These are phyloP conservation scores for Chlamydomonas incerta DNA, from an alignment of 139 green algal genomes.

Conservation along the genomic window DNA sequence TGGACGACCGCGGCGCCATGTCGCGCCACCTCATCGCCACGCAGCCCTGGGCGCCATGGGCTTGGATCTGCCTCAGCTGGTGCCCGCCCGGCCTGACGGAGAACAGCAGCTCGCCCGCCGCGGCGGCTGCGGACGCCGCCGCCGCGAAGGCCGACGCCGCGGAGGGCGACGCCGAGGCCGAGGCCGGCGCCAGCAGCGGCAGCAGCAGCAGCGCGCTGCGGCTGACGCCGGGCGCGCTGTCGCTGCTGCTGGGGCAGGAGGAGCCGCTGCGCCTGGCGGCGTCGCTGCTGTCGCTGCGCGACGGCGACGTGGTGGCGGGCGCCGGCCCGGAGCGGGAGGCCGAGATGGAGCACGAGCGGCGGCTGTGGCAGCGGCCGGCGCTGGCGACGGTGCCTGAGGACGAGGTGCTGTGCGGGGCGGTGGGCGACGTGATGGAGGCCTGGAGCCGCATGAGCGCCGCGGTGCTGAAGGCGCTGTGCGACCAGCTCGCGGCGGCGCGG, in stretches of 20 bases:
- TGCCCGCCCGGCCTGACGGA: neutral
- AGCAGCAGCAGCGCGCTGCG: neutral
- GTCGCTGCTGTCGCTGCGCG: neutral
- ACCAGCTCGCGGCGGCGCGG: neutral
- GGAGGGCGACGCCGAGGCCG: neutral
- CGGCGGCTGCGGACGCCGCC: neutral
- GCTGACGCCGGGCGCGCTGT: neutral
- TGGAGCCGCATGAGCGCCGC: slow-evolving; percentile 12
- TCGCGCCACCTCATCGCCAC: slow-evolving; percentile 5
- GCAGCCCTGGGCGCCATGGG: slow-evolving; percentile 28
- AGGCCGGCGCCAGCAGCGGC: neutral
- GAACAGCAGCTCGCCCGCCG: neutral
- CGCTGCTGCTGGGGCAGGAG: neutral
- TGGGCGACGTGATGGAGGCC: neutral
- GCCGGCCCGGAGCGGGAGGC: neutral
- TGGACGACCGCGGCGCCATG: slow-evolving; percentile 32
- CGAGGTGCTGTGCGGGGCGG: neutral
- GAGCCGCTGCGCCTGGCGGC: neutral
- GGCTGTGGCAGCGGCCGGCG: no score
- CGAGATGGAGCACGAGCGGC: neutral
- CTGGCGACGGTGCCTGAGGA: neutral
- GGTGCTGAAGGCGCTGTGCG: slow-evolving; percentile 17
- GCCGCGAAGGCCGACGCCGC: neutral
- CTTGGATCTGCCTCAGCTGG: slow-evolving; percentile 28
- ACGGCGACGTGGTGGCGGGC: neutral